Conservation (phyloP, 495 filamentous ascomycete species). For the Baudoinia panamericana region DNA sequence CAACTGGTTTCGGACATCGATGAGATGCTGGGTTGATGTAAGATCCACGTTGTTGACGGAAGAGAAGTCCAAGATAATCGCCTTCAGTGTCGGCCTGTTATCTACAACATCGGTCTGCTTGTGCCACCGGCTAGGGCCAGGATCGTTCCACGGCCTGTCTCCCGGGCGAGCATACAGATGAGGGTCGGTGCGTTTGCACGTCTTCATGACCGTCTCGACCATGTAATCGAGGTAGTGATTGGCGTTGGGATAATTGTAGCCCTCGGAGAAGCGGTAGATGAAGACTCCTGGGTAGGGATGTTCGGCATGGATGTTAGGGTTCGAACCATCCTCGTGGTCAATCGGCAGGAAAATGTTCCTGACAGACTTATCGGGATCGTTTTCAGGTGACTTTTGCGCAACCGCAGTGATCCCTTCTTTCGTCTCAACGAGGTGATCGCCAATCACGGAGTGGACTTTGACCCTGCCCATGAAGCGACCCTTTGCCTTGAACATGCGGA, state of each 20-base stretch:
- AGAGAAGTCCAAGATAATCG: conserved; percentile 88
- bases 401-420: conserved; percentile 30
- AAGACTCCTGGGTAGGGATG: conserved; percentile 88
- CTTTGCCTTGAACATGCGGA: conserved; percentile 68
- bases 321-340: conserved; percentile 76
- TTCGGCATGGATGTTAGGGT: conserved; percentile 66
- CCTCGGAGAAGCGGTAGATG: conserved; percentile 94
- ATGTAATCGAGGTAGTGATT: conserved; percentile 81
- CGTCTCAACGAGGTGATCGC: conserved; percentile 59
- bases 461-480: conserved; percentile 83
- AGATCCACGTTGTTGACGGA: conserved; percentile 95
- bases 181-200: conserved; percentile 64
- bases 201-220: conserved; percentile 47
- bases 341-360: conserved; percentile 86
- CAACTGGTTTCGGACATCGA: conserved; percentile 95
- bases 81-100: conserved; percentile 66
- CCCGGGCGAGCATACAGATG: conserved; percentile 49
- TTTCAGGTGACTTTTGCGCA: conserved; percentile 6
- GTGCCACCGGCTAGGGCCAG: conserved; percentile 59
- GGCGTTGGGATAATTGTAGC: conserved; percentile 92
- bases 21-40: conserved; percentile 85
- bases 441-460: conserved; percentile 80
- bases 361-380: conserved; percentile 21
- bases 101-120: conserved; percentile 36
- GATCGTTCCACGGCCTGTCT: conserved; percentile 94